Evolutionary conservation across 192 early-diverging fungal species (phyloP).

Genomic region (Mortierella hygrophila): DNA sequence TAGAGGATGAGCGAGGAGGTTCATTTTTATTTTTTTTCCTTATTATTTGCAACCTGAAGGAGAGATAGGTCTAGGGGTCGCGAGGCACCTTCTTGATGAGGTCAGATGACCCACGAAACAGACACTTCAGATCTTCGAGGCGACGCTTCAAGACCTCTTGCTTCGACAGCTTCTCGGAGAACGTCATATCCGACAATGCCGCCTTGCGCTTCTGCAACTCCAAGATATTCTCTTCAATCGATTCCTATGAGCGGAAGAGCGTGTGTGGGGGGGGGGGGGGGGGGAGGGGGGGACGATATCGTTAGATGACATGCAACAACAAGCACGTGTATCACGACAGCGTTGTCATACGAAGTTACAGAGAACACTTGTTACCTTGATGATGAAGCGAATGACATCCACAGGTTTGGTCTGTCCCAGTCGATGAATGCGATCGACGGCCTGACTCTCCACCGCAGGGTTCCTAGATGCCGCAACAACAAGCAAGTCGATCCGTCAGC

Average conservation of each 20-base stretch:
- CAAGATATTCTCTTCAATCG: slow-evolving; percentile 68
- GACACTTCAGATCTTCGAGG: slow-evolving; percentile 54
- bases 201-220: slow-evolving; percentile 65
- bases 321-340: too few species aligned
- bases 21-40: not conserved
- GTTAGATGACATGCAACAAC: not conserved
- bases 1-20: not conserved
- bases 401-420: slow-evolving; percentile 78
- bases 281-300: not conserved
- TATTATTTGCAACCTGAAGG: not conserved
- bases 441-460: slow-evolving; percentile 82
- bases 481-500: not conserved
- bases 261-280: too few species aligned
- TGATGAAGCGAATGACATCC: slow-evolving; percentile 74
- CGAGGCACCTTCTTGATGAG: slow-evolving; percentile 36
- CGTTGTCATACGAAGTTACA: not conserved
- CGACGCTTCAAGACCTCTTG: slow-evolving; percentile 56
- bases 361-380: slow-evolving; percentile 49
- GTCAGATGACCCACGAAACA: slow-evolving; percentile 53
- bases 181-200: slow-evolving; percentile 52
- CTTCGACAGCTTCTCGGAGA: slow-evolving; percentile 57
- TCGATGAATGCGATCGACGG: slow-evolving; percentile 86
- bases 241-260: slow-evolving; percentile 28
- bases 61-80: not conserved
- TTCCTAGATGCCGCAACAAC: slow-evolving; percentile 62